Base-by-base conservation (phyloP, 2,329 filamentous ascomycete species). In the Penicillium sp. region DNA sequence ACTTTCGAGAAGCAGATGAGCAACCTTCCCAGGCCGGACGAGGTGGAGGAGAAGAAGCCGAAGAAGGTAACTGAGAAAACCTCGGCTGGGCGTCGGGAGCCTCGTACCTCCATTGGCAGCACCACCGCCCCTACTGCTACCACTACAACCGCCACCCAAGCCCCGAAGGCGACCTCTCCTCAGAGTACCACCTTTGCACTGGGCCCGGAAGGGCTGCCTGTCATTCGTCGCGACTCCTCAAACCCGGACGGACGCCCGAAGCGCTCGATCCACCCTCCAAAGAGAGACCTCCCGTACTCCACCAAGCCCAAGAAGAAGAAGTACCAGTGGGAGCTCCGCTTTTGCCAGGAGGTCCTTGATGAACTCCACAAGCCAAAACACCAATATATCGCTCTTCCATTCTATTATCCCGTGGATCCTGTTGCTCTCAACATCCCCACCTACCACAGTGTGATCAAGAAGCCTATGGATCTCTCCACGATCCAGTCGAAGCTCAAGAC, bases 381-480 rank as follows among this genome's bases (percentile, higher is more conserved):
- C 60, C 75, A 73, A 40, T 60, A 69, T 2, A 71, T 83, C 51
- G 87, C 87, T 29, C 76, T 77, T 39, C 83, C 86, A 43, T 98
- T 98, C 70, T 71, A 87, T 56, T 71, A 78, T 6, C 86, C 93
- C 0, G 93, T 98, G 14, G 93, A 98, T 61, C 89, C 93, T 0
- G 90, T 97, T 23, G 91, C 90, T 0, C 73, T 97, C 38, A 89
- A 91, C 62, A 96, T 97, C 44, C 93, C 93, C 1, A 84, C 85
- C 16, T 98, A 98, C 63, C 87, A 93, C 63, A 88, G 85, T 57
- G 75, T 97, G 47, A 89, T 98, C 70, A 97, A 95, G 74, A 88
- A 90, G 62, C 93, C 93, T 0, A 98, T 97, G 91, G 91, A 98
- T 63, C 74, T 96, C 34, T 75, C 78, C 11, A 95, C 87, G n/a